A percentile compares a stretch with the other conserved stretches of the same genome.
phyloP scores from a whole-genome alignment of 2,329 filamentous ascomycete species.

The Neofusicoccum parvum region DNA sequence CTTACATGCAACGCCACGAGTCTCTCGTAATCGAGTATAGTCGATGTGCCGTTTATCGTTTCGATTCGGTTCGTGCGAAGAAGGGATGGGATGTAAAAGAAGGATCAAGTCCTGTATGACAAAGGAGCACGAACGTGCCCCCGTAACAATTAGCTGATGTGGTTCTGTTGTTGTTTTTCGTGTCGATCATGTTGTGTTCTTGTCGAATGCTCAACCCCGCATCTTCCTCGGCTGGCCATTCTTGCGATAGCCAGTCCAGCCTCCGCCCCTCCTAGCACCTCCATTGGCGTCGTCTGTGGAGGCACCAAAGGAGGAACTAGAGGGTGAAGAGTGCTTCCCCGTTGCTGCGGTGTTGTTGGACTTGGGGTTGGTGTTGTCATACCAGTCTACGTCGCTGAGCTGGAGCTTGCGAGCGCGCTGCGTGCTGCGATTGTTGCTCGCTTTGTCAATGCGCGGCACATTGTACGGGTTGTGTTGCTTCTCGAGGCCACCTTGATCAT shows the following conservation, averaged over 20 bases:
- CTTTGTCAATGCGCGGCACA: slow-evolving; percentile 56
- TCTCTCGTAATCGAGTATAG: neutral
- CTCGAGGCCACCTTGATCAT: slow-evolving; percentile 37
- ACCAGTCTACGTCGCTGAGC: slow-evolving; percentile 98
- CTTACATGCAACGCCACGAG: too few relatives aligned
- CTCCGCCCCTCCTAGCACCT: neutral
- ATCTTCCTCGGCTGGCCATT: slow-evolving; percentile 13
- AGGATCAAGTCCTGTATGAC: slow-evolving; percentile 17
- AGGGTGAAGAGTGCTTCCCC: neutral
- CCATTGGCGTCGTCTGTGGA: neutral
- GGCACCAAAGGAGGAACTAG: too few relatives aligned
- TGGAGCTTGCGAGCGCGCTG: slow-evolving; percentile 90
- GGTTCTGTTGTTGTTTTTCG: neutral
- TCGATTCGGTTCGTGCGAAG: neutral
- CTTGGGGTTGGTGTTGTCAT: slow-evolving; percentile 42
- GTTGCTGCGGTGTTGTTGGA: neutral
- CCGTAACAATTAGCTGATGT: neutral
- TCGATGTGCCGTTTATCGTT: neutral
- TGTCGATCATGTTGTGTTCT: neutral
- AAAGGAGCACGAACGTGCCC: neutral
- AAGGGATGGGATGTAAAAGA: neutral
- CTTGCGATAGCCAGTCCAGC: neutral
- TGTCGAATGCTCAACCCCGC: neutral
- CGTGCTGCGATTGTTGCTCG: slow-evolving; percentile 66
- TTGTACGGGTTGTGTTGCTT: slow-evolving; percentile 46